These are phyloP conservation scores for Azolla pinnata DNA, from an alignment of 75 land plant genomes.

Conservation along the genomic window DNA sequence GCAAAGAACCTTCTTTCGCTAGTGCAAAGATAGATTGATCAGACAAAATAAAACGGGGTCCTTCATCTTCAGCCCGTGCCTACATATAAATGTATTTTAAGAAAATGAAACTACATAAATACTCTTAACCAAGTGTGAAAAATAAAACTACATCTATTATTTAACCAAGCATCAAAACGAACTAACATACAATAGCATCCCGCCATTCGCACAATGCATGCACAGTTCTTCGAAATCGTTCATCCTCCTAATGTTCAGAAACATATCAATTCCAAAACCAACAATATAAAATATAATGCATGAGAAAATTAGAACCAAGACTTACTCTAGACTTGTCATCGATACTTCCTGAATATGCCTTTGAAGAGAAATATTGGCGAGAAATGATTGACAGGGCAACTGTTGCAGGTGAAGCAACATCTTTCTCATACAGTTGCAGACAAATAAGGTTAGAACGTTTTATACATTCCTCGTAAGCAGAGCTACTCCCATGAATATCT, in stretches of 20 bases:
- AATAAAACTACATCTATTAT: background rate
- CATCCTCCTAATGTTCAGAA: conserved; percentile 7
- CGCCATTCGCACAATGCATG: conserved; percentile 70
- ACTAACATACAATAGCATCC: conserved; percentile 69
- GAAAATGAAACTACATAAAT: background rate
- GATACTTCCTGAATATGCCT: too few relatives aligned
- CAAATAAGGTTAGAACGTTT: conserved; percentile 72
- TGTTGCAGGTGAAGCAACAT: conserved; percentile 43
- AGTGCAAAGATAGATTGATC: conserved; percentile 70
- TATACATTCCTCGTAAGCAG: conserved; percentile 44
- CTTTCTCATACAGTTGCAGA: conserved; percentile 87
- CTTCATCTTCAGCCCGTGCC: conserved; percentile 95
- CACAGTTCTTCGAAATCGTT: conserved; percentile 37
- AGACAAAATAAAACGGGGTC: conserved; percentile 71
- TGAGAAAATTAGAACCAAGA: too few relatives aligned
- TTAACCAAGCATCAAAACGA: background rate
- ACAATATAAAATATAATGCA: too few relatives aligned
- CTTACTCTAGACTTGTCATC: too few relatives aligned
- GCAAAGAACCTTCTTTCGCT: conserved; percentile 37
- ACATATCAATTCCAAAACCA: background rate
- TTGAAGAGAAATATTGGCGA: too few relatives aligned
- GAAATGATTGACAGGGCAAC: too few relatives aligned
- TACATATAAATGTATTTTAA: conserved; percentile 14
- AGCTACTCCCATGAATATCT: background rate
- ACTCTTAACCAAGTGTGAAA: background rate